Conservation (phyloP, 257 asterid species). For the Datura wrightii region DNA sequence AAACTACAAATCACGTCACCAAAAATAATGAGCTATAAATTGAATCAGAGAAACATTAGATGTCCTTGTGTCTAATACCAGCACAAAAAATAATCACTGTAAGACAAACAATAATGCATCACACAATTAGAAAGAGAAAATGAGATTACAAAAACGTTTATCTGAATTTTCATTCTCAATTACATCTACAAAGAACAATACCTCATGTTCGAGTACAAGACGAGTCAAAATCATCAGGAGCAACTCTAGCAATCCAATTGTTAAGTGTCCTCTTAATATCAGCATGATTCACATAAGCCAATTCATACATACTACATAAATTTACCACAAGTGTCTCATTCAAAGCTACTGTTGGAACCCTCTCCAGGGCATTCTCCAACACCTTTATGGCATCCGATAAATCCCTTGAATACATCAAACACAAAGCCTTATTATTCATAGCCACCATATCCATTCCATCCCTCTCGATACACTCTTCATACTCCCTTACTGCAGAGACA, state of each 20-base stretch:
- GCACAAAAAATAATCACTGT: background rate
- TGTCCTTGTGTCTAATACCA: background rate
- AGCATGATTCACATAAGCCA: slow-evolving; percentile 89
- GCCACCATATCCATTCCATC: slow-evolving; percentile 84
- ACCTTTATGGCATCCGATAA: slow-evolving; percentile 92
- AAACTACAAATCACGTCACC: background rate
- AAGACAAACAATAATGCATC: background rate
- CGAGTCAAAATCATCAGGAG: slow-evolving; percentile 95
- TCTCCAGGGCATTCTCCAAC: slow-evolving; percentile 90
- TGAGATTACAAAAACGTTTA: background rate
- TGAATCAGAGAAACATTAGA: too few relatives aligned
- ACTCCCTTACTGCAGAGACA: slow-evolving; percentile 90
- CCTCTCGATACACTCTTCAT: slow-evolving; percentile 85
- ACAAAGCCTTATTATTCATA: slow-evolving; percentile 85
- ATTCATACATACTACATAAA: slow-evolving; percentile 96
- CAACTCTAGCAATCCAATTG: slow-evolving; percentile 95
- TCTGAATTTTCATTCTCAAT: slow-evolving; percentile 22
- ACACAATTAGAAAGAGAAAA: background rate
- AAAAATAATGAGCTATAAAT: background rate
- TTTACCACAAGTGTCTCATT: slow-evolving; percentile 92
- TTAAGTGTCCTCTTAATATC: slow-evolving; percentile 90
- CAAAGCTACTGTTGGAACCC: slow-evolving; percentile 86
- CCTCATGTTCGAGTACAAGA: slow-evolving; percentile 86
- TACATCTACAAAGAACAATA: slow-evolving; percentile 35
- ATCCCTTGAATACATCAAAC: slow-evolving; percentile 98